Percentiles rank a stretch among this genome's conserved stretches.
Conservation (phyloP, 73 alveolate genomes). For the Effrenium voratum region DNA sequence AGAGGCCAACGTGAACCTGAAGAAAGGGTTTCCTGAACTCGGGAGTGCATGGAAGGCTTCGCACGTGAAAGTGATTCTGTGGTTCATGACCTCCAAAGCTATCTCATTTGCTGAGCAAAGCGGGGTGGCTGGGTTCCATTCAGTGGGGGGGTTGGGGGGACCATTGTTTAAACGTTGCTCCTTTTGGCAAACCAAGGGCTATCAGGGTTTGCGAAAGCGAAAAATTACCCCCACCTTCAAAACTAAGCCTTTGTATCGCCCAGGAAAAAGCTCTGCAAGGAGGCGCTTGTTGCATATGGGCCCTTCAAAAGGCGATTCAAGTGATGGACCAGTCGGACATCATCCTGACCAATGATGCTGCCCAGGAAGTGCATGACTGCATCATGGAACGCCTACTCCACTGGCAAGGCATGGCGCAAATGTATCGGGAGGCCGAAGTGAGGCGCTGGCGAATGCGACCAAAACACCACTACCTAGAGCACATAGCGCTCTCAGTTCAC, state of each 20-base stretch:
- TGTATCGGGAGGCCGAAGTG: neutral
- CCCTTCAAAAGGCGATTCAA: neutral
- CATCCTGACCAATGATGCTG: neutral
- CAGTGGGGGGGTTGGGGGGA: neutral
- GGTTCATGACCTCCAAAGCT: constrained; percentile 21
- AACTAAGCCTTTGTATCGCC: neutral
- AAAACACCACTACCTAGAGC: constrained; percentile 25
- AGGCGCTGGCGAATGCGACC: constrained; percentile 26
- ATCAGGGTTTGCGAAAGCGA: too few species aligned
- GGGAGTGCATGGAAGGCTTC: constrained; percentile 44
- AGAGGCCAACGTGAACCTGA: neutral
- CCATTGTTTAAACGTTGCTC: neutral
- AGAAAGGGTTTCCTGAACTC: neutral
- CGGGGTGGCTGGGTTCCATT: neutral
- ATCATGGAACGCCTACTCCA: neutral
- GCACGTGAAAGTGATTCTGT: neutral
- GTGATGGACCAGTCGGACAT: neutral
- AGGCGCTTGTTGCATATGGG: constrained; percentile 26
- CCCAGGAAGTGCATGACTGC: neutral
- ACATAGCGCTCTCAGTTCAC: neutral
- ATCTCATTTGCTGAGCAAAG: neutral
- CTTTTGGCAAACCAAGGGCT: too few species aligned
- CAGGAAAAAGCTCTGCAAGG: neutral
- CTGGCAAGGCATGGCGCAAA: constrained; percentile 33
- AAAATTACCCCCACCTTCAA: too few species aligned